phyloP scores from a whole-genome alignment of 176 grass and related monocot genomes.

The Avena atlantica region DNA sequence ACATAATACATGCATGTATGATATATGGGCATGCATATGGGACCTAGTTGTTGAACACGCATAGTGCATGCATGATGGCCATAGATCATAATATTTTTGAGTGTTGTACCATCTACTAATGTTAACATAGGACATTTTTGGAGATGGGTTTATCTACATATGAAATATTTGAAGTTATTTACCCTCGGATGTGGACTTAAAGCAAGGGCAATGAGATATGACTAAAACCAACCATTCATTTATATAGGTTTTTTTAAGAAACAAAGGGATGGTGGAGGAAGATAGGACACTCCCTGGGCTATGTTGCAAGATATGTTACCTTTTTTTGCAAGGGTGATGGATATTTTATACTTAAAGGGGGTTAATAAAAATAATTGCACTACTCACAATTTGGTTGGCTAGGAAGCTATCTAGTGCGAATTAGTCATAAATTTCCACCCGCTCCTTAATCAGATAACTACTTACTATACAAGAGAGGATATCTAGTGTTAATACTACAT shows the following conservation, averaged over 20 bases:
- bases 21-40: too few species aligned
- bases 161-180: background rate
- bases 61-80: too few species aligned
- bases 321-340: background rate
- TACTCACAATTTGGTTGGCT: too few species aligned
- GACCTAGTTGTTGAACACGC: too few species aligned
- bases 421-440: too few species aligned
- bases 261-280: background rate
- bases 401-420: too few species aligned
- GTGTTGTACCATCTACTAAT: too few species aligned
- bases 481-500: background rate
- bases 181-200: background rate
- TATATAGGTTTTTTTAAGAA: background rate
- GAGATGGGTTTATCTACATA: background rate
- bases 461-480: background rate
- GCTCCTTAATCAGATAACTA: background rate
- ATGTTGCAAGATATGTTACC: background rate
- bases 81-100: too few species aligned
- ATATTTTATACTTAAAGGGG: too few species aligned
- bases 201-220: background rate
- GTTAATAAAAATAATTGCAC: too few species aligned
- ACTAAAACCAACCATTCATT: background rate
- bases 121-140: background rate
- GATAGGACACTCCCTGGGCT: background rate
- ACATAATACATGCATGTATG: too few species aligned